Base-by-base conservation (phyloP, 768 basidiomycete species). In the Rossbeevera mucosa region DNA sequence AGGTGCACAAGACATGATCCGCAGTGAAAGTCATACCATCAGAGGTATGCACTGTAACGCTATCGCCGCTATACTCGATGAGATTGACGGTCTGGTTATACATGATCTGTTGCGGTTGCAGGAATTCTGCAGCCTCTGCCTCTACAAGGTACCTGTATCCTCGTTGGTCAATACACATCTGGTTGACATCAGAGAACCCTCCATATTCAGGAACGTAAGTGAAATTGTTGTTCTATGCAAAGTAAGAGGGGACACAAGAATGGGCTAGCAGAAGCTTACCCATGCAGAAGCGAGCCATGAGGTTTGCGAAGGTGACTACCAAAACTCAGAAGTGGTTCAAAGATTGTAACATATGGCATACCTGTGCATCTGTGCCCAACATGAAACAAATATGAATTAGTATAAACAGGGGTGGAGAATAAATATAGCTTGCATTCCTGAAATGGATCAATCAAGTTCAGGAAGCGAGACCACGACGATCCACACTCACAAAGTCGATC, bases 241-340 rank as follows among this genome's bases (percentile, higher is more conserved):
- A 9, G 9, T 64, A 44, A 61, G 48, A 5, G 31, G 2, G 3
- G n/a, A 47, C 54, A 1, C 11, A 14, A 13, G n/a, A 33, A 41
- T 22, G 7, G 8, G 33, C 4, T 18, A 36, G 11, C 3, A 20
- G 22, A 36, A 4, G 41, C 71, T 46, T 65, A 83, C 85, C 83
- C 81, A 81, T 20, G 82, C 74, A 5, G 81, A 76, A n/a, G 82
- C 81, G 20, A 86, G 69, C 72, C 78, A 79, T 0, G 83, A 85
- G 0, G 78, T 80, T 61, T 83, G 75, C 28, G 83, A 82, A 1
- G 85, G 85, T 3, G 80, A 74, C 59, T 86, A 33, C 74, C 59
- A 75, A 74, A 72, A 74, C 52, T 75, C 53, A 52, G 12, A 8
- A 4, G 13, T 18, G 16, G 0, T 30, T 9, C 25, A 24, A 41